phyloP scores from a whole-genome alignment of 2,329 filamentous ascomycete genomes.

The Epichloe gansuensis region DNA sequence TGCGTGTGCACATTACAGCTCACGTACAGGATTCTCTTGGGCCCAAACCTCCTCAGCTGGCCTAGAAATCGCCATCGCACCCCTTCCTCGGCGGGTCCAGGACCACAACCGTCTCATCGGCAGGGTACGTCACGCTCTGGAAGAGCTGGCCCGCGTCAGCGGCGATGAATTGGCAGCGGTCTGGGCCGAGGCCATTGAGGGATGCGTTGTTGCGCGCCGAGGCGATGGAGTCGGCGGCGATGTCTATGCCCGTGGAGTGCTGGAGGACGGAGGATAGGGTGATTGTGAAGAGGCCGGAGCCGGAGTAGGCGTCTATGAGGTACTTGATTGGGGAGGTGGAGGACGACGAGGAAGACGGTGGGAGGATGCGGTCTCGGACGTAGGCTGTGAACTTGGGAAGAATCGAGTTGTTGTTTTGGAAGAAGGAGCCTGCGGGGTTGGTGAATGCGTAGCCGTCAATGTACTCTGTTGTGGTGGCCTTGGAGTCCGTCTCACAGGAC shows the following conservation, averaged over 20 bases:
- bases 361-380: conserved; percentile 68
- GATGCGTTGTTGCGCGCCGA: conserved; percentile 68
- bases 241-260: conserved; percentile 80
- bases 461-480: conserved; percentile 75
- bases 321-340: conserved; percentile 53
- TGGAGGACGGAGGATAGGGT: conserved; percentile 79
- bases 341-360: conserved; percentile 25
- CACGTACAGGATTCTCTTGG: conserved; percentile 77
- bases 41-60: conserved; percentile 69
- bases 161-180: conserved; percentile 72
- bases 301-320: conserved; percentile 95
- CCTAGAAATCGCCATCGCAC: conserved; percentile 75
- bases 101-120: conserved; percentile 81
- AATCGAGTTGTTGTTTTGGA: conserved; percentile 99
- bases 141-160: conserved; percentile 82
- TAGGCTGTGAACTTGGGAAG: conserved; percentile 76
- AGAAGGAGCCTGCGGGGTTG: conserved; percentile 89
- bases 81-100: conserved; percentile 96
- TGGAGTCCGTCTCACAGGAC: conserved; percentile 78
- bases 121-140: conserved; percentile 56
- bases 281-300: conserved; percentile 93
- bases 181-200: conserved; percentile 56
- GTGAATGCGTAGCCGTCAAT: conserved; percentile 74
- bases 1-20: conserved; percentile 98
- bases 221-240: conserved; percentile 64